Base-by-base conservation (phyloP, 306 rosid species). In the Dalbergia cochinchinensis region DNA sequence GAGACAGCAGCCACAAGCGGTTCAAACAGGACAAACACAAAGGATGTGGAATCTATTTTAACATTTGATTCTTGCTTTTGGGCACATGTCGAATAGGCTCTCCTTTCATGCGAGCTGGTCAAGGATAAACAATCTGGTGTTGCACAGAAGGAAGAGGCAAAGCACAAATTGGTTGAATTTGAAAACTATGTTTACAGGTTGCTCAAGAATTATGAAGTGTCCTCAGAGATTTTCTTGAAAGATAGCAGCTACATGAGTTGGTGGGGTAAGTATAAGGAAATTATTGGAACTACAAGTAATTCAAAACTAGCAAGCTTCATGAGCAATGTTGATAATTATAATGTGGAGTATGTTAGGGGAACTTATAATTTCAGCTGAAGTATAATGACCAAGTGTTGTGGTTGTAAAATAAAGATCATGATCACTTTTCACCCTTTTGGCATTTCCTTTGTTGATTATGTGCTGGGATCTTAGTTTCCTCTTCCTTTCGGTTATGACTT, bases 21-120 rank as follows among this genome's bases (percentile, higher is more conserved):
- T 26, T 26, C 73, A 18, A 74, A 48, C 15, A 67, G 15, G 1
- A 26, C 31, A 26, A 26, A 26, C 1, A 85, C 8, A 37, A 57
- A 72, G 45, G 68, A 58, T 5, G 89, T 90, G 65, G 66, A 71
- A 11, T 39, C 72, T 18, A 75, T 70, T 76, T 82, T 90, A 58
- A 94, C 89, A 1, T 39, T 84, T 34, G 97, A 90, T 84, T 90
- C 97, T n/a, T 89, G 94, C 81, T 94, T 94, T 65, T 90, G 96
- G 96, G 92, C 88, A 34, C 65, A 62, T 9, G 97, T 94, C 31
- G 98, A 94, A 82, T 92, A 90, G 69, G 92, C 94, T 58, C 73
- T 51, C 8, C 64, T 86, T 22, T 79, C 33, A 5, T 84, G 86
- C 67, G 3, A 74, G 3, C 1, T 5, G 51, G 16, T 90, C 82